Evolutionary conservation across 2,329 filamentous ascomycete species (phyloP).

Genomic region (Alternaria triticimaculans): DNA sequence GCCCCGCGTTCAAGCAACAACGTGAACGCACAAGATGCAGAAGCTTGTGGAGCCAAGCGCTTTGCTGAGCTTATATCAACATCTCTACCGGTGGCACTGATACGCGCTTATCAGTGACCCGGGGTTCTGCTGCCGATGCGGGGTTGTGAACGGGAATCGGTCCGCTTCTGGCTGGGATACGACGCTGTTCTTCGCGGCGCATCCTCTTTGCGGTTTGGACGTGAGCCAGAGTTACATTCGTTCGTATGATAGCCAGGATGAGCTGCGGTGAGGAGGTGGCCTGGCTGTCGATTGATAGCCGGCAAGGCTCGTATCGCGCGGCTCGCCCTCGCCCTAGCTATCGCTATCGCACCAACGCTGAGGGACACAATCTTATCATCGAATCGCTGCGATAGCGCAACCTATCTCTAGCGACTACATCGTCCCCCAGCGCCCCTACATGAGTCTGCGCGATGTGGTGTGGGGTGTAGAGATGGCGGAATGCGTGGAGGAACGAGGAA

Average conservation of each 20-base stretch:
- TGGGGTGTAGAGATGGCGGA: background rate
- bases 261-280: background rate
- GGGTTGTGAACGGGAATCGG: background rate
- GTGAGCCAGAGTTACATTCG: background rate
- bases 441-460: background rate
- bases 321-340: background rate
- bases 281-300: background rate
- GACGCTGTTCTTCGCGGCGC: background rate
- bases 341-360: background rate
- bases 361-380: background rate
- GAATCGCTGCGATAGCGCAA: background rate
- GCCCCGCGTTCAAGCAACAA: background rate
- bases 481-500: background rate
- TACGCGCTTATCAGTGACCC: background rate
- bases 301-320: background rate
- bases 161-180: background rate
- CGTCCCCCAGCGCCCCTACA: too few species aligned
- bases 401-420: too few species aligned
- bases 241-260: background rate
- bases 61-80: background rate
- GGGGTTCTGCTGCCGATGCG: background rate
- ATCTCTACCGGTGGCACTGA: background rate
- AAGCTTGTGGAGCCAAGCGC: background rate
- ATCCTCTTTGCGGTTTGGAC: background rate
- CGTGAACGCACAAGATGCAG: background rate